Percentiles rank a stretch among this genome's conserved stretches.
phyloP scores from a whole-genome alignment of 1,284 basidiomycete genomes.

The Xanthoconium separans region DNA sequence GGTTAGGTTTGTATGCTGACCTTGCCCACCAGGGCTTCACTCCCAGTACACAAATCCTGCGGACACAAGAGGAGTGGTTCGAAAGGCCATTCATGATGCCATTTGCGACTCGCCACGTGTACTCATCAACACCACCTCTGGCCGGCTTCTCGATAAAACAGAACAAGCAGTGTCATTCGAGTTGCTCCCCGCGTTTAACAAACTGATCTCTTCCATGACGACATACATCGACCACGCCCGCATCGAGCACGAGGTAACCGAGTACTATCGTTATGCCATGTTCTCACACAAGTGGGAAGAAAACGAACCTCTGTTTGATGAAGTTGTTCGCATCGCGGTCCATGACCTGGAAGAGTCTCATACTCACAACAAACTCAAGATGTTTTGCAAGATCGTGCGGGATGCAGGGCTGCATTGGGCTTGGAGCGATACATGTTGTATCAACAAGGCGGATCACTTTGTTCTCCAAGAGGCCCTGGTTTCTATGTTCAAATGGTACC shows the following conservation, averaged over 20 bases:
- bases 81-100: neutral
- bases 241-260: neutral
- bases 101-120: neutral
- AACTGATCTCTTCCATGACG: neutral
- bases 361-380: neutral
- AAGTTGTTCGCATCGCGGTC: neutral
- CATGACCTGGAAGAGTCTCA: neutral
- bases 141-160: neutral
- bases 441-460: neutral
- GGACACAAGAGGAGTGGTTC: neutral
- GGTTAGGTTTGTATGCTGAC: neutral
- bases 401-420: neutral
- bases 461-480: neutral
- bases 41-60: neutral
- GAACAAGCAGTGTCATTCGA: neutral
- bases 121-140: neutral
- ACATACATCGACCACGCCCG: neutral
- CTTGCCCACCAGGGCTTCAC: neutral
- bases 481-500: neutral
- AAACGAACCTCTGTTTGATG: neutral
- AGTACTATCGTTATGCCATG: neutral
- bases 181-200: neutral
- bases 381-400: neutral
- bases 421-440: neutral
- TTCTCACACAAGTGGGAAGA: constrained; percentile 1